A percentile compares a stretch with the other conserved stretches of the same genome.
phyloP scores from a whole-genome alignment of 2,329 filamentous ascomycete species.

The Penicillium sp. region DNA sequence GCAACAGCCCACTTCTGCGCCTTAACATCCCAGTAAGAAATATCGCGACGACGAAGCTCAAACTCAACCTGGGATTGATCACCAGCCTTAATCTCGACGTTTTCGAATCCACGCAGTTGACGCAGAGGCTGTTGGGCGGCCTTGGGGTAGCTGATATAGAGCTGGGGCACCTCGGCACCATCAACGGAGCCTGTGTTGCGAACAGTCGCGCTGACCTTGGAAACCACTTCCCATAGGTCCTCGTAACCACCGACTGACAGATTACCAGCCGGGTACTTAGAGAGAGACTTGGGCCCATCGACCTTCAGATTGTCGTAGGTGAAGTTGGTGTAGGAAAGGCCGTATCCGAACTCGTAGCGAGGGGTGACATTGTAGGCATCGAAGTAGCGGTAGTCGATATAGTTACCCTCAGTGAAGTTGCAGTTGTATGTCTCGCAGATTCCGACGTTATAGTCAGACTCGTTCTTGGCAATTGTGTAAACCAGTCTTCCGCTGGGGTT shows the following conservation, averaged over 20 bases:
- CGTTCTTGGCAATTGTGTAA: slow-evolving; percentile 76
- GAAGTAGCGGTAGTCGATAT: slow-evolving; percentile 54
- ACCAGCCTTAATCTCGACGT: slow-evolving; percentile 46
- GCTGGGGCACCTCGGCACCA: slow-evolving; percentile 74
- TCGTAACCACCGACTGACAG: slow-evolving; percentile 56
- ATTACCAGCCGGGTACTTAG: slow-evolving; percentile 7
- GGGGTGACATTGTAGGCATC: slow-evolving; percentile 56
- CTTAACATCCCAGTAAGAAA: slow-evolving; percentile 38
- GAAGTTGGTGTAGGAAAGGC: slow-evolving; percentile 62
- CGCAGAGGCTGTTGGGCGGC: slow-evolving; percentile 45
- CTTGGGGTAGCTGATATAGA: slow-evolving; percentile 29
- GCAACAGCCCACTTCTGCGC: slow-evolving; percentile 41
- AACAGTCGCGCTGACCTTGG: slow-evolving; percentile 59
- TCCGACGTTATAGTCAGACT: slow-evolving; percentile 68
- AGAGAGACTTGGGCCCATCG: slow-evolving; percentile 61
- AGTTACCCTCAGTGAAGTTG: slow-evolving; percentile 62
- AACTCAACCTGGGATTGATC: slow-evolving; percentile 2
- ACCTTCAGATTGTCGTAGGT: slow-evolving; percentile 70
- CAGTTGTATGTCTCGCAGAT: slow-evolving; percentile 74
- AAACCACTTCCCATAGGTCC: slow-evolving; percentile 18
- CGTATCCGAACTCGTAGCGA: slow-evolving; percentile 62
- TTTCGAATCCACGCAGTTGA: slow-evolving; percentile 67
- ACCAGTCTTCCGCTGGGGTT: slow-evolving; percentile 78
- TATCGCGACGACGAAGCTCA: slow-evolving; percentile 15
- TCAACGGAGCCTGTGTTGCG: slow-evolving; percentile 69